Evolutionary conservation across 2,329 filamentous ascomycete species (phyloP).

Genomic region (Pezizomycotina sp.): DNA sequence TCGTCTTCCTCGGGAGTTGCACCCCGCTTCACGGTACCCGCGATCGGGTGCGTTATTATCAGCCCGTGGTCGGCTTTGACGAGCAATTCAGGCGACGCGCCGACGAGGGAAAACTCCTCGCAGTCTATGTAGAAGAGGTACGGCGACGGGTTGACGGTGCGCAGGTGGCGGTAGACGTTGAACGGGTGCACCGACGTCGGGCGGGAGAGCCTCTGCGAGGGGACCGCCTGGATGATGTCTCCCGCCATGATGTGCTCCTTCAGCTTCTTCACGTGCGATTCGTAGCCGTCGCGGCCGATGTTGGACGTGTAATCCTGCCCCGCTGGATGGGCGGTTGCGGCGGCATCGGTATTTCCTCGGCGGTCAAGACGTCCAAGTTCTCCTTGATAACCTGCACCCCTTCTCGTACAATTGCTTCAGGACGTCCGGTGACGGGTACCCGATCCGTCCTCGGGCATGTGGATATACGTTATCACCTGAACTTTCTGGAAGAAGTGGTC

Average conservation of each 20-base stretch:
- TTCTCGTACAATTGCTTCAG: constrained; percentile 54
- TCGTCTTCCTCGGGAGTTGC: constrained; percentile 67
- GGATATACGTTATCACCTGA: constrained; percentile 83
- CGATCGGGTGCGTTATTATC: constrained; percentile 92
- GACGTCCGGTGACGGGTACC: constrained; percentile 33
- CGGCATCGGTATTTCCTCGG: constrained; percentile 60
- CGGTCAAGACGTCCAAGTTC: constrained; percentile 54
- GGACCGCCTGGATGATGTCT: constrained; percentile 95
- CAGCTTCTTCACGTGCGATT: constrained; percentile 66
- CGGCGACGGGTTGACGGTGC: constrained; percentile 92
- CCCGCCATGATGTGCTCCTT: constrained; percentile 83
- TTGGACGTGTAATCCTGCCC: constrained; percentile 78
- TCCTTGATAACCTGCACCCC: constrained; percentile 47
- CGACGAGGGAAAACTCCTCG: constrained; percentile 81
- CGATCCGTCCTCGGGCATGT: constrained; percentile 45
- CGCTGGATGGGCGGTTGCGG: constrained; percentile 53
- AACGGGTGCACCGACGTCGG: constrained; percentile 87
- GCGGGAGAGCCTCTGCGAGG: constrained; percentile 78
- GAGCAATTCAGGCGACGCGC: constrained; percentile 83
- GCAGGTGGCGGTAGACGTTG: constrained; percentile 91
- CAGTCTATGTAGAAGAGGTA: constrained; percentile 96
- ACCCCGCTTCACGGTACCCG: constrained; percentile 82
- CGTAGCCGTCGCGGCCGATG: constrained; percentile 75
- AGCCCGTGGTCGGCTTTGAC: constrained; percentile 76
- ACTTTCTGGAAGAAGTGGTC: constrained; percentile 88